These are phyloP conservation scores for Saccharum hybrid DNA, from an alignment of 202 grass and related monocot genomes.

Conservation along the genomic window DNA sequence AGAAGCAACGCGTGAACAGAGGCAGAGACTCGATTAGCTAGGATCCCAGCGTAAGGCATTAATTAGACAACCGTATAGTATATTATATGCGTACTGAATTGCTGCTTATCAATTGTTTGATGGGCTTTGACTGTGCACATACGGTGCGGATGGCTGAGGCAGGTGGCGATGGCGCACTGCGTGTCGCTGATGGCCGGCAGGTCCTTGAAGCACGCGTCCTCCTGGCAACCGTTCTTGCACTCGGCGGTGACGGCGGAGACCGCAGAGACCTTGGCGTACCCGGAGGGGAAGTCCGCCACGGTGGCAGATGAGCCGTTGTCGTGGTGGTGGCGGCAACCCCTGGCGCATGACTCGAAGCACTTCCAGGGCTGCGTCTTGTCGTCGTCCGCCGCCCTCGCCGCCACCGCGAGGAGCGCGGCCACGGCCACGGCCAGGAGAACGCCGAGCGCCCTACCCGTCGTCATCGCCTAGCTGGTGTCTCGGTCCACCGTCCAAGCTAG, in stretches of 20 bases:
- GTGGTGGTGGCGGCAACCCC: constrained; percentile 13
- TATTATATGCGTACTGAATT: neutral
- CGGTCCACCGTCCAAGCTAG: no score
- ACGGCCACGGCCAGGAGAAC: constrained; percentile 26
- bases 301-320: neutral
- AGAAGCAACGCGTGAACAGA: neutral
- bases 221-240: constrained; percentile 40
- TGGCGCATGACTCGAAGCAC: constrained; percentile 36
- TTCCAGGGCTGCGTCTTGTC: neutral
- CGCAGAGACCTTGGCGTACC: neutral
- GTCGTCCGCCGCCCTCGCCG: constrained; percentile 19
- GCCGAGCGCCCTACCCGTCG: constrained; percentile 11
- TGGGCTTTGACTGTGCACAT: neutral
- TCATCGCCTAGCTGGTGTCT: neutral
- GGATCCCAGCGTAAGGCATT: no score
- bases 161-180: constrained; percentile 34
- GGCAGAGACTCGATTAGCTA: no score
- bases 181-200: constrained; percentile 34
- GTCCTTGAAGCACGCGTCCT: constrained; percentile 38
- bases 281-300: neutral
- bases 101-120: neutral
- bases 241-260: neutral
- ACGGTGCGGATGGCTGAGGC: neutral
- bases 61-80: no score
- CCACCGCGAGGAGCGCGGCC: neutral